Base-by-base conservation (phyloP, 2,329 filamentous ascomycete species). In the Cyphellophora europaea region DNA sequence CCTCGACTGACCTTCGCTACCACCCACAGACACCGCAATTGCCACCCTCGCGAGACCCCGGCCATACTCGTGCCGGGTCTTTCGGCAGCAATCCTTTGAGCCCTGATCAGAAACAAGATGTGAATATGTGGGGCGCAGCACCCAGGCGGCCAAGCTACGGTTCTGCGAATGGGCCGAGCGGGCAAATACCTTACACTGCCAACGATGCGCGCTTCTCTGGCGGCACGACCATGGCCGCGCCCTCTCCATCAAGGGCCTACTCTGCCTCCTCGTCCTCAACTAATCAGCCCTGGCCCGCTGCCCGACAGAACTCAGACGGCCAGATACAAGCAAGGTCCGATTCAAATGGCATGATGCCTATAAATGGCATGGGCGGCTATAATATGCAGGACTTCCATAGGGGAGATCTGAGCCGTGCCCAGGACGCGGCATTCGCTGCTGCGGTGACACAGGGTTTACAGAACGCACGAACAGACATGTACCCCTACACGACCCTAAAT, bases 51-150 rank as follows among this genome's bases (percentile, higher is more conserved):
- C 21, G 21, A 25, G 21, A 25, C 8, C 44, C 5, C 37, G 35
- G 11, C 37, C 54, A 3, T 50, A 54, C n/a, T 32, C 53, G 51
- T 14, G 47, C 52, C 6, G 44, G 49, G 30, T 54, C 50, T 27
- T 34, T 43, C 3, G 49, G 49, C 27, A 55, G 48, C 36, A 52
- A 52, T 37, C 42, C 48, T 5, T 45, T 52, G 33, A 53, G 47
- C 34, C 53, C 55, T 11, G 47, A 49, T 2, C 45, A 51, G 13
- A 41, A 47, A 13, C 51, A 54, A 18, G 42, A 51, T 5, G 35
- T 41, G 11, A 33, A 46, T 5, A 40, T 49, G 5, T 62, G 55
- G 40, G 47, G 50, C 15, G 43, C 53, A 3, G 39, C 48, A 2
- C 43, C 50, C 15, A 42, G 51, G 17, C 47, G 49, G 11, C 38